Base-by-base conservation (phyloP, 2,329 filamentous ascomycete species). In the Podosphaera aphanis region DNA sequence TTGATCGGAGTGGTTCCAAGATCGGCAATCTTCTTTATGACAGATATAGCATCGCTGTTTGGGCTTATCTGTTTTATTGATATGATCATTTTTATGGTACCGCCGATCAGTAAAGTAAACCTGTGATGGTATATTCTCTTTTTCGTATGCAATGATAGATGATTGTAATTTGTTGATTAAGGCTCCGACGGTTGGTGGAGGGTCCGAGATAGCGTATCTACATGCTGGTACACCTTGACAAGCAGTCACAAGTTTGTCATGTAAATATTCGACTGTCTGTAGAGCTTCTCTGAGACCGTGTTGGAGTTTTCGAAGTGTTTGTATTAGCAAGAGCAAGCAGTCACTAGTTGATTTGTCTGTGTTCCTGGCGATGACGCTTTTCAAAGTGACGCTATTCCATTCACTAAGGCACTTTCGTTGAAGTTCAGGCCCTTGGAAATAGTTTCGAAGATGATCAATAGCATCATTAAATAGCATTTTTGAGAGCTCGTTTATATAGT, bases 221-320 rank as follows among this genome's bases (percentile, higher is more conserved):
- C 43, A 48, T 3, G 33, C 33, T 20, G 46, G 46, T 11, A 33
- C 20, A 25, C 46, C 46, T 21, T 41, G 35, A 18, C 42, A 45
- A 4, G 42, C 46, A 16, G 25, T 48, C 8, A 48, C 18, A 18
- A 48, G 8, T 27, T 48, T 48, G 27, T 45, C 27, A 19, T 25
- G 21, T 2, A 48, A 13, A 16, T 29, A 35, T 5, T 45, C 25
- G n/a, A 3, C 18, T 8, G 18, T 33, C 3, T 23, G 31, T 1
- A 47, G 19, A 3, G 15, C 16, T 41, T 31, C 27, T 27, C 11
- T 10, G n/a, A 48, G 46, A 13, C 42, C 18, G 20, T 41, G 29
- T 18, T 45, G 18, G 5, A 48, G 7, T n/a, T 42, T 3, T 7
- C 39, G 31, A 13, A 47, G 43, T 11, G 45, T 27, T 7, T 23